Evolutionary conservation across 495 filamentous ascomycete genomes (phyloP).

Genomic region (Chaetomium fimeti): DNA sequence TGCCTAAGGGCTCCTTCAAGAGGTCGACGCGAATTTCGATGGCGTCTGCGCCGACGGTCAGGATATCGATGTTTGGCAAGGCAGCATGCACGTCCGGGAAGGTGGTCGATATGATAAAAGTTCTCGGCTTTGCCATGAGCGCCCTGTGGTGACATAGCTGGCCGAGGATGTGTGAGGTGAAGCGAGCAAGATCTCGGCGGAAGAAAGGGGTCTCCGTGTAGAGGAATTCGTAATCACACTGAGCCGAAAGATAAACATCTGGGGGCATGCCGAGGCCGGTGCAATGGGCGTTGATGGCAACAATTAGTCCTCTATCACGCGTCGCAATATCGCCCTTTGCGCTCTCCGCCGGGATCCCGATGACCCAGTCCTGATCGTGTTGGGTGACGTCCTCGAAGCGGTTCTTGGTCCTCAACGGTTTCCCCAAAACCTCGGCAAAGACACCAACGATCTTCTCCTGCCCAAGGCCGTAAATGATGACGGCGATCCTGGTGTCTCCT

Average conservation of each 20-base stretch:
- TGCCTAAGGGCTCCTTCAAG: conserved; percentile 65
- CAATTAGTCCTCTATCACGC: conserved; percentile 51
- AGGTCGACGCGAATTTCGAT: conserved; percentile 82
- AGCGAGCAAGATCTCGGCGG: conserved; percentile 72
- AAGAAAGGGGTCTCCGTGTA: conserved; percentile 69
- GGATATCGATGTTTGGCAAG: conserved; percentile 78
- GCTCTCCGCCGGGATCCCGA: conserved; percentile 55
- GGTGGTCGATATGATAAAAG: conserved; percentile 80
- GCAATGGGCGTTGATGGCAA: conserved; percentile 71
- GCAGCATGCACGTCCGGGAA: conserved; percentile 82
- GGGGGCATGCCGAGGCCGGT: conserved; percentile 66
- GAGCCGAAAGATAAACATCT: conserved; percentile 59
- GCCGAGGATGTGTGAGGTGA: conserved; percentile 72
- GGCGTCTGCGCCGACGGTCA: conserved; percentile 80
- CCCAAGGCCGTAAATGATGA: conserved; percentile 59
- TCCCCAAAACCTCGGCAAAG: conserved; percentile 67
- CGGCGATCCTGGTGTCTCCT: conserved; percentile 54
- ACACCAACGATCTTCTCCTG: conserved; percentile 65
- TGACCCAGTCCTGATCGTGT: conserved; percentile 53
- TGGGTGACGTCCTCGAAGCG: conserved; percentile 52
- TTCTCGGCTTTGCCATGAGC: conserved; percentile 69
- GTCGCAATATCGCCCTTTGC: conserved; percentile 53
- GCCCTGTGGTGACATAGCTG: conserved; percentile 72
- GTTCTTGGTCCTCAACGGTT: conserved; percentile 57
- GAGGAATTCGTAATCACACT: conserved; percentile 79